Evolutionary conservation across 495 filamentous ascomycete species (phyloP).

Genomic region (Massariosphaeria phaeospora): DNA sequence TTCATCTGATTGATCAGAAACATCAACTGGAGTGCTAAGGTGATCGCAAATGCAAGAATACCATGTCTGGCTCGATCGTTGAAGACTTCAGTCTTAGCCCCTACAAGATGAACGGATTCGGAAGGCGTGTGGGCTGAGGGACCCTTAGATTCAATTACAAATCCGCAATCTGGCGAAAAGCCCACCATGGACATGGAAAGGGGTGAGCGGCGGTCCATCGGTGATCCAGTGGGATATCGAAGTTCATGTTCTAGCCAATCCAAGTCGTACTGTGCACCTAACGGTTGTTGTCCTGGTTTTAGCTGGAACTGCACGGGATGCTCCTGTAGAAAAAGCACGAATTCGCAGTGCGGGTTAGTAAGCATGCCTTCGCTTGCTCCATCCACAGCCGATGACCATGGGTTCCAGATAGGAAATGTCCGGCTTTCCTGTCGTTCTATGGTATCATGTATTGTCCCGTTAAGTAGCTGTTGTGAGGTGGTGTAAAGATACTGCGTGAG

Average conservation of each 20-base stretch:
- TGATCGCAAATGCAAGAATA: constrained; percentile 59
- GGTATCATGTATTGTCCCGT: constrained; percentile 61
- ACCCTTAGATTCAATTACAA: constrained; percentile 83
- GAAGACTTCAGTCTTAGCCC: constrained; percentile 73
- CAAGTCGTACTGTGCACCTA: constrained; percentile 44
- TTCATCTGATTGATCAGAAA: constrained; percentile 81
- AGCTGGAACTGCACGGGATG: constrained; percentile 49
- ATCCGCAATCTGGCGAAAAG: constrained; percentile 92
- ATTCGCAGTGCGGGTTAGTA: constrained; percentile 75
- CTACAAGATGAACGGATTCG: constrained; percentile 63
- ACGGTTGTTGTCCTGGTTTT: constrained; percentile 25
- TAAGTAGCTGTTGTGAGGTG: constrained; percentile 60
- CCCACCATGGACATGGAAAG: constrained; percentile 78
- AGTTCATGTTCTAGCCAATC: constrained; percentile 76
- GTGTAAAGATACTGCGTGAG: constrained; percentile 62
- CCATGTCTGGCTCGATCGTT: constrained; percentile 60
- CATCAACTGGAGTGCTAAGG: constrained; percentile 65
- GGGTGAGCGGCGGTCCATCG: constrained; percentile 58
- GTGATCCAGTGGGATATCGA: constrained; percentile 77
- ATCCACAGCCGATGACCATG: constrained; percentile 60
- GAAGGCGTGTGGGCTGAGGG: constrained; percentile 62
- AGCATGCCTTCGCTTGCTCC: constrained; percentile 53
- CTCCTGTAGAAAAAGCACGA: constrained; percentile 80
- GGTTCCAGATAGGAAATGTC: constrained; percentile 41
- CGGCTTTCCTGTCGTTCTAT: constrained; percentile 58